Conservation (phyloP, 208 protist species). For the Plasmodiophora brassicae region DNA sequence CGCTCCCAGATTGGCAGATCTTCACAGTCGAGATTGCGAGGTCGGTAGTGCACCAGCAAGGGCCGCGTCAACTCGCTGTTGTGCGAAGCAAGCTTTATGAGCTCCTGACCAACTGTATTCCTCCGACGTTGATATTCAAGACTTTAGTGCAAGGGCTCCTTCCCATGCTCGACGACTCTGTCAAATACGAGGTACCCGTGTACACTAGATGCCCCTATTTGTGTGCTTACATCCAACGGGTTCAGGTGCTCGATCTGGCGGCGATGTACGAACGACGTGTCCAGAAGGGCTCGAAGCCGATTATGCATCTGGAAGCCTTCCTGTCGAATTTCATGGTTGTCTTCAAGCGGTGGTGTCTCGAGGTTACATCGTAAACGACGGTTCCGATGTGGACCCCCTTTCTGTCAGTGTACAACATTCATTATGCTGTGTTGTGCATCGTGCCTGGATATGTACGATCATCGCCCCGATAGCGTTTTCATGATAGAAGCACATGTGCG, state of each 20-base stretch:
- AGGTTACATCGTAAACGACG: not conserved
- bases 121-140: slow-evolving; percentile 60
- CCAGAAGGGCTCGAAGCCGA: slow-evolving; percentile 83
- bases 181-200: too few relatives aligned
- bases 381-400: too few relatives aligned
- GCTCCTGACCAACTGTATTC: slow-evolving; percentile 95
- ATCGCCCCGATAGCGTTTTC: too few relatives aligned
- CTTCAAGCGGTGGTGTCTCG: slow-evolving; percentile 62
- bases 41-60: slow-evolving; percentile 85
- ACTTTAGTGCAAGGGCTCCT: slow-evolving; percentile 75
- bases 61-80: slow-evolving; percentile 75
- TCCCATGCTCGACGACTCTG: slow-evolving; percentile 59
- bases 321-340: slow-evolving; percentile 77
- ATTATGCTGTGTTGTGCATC: too few relatives aligned
- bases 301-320: slow-evolving; percentile 98
- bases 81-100: slow-evolving; percentile 93
- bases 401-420: too few relatives aligned
- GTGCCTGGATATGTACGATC: too few relatives aligned
- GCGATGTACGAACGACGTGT: slow-evolving; percentile 72
- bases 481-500: too few relatives aligned
- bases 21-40: slow-evolving; percentile 81
- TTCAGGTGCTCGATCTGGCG: slow-evolving; percentile 78
- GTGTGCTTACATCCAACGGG: too few relatives aligned
- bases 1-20: slow-evolving; percentile 85
- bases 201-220: too few relatives aligned